Percentiles rank a stretch among this genome's conserved stretches.
Evolutionary conservation across 1,284 basidiomycete species (phyloP).

Genomic region (Phlebopus sp.): DNA sequence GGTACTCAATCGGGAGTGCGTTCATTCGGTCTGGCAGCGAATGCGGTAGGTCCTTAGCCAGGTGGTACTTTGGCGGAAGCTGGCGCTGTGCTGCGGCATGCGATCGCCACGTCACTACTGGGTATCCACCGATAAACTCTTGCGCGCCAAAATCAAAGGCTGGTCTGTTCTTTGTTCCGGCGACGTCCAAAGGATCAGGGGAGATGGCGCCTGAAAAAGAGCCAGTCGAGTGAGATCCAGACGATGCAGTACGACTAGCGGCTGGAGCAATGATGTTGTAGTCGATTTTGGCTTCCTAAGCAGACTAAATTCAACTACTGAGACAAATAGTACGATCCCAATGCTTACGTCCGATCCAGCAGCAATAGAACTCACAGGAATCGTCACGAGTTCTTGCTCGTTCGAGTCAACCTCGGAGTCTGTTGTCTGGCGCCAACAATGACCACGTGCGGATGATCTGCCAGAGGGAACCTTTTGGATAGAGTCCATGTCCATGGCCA

Average conservation of each 20-base stretch:
- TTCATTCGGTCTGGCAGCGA: constrained; percentile 54
- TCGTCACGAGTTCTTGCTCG: constrained; percentile 14
- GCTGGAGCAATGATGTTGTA: neutral
- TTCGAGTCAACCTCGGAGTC: constrained; percentile 15
- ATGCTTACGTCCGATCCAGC: constrained; percentile 14
- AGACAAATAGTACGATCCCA: neutral
- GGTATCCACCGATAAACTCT: constrained; percentile 8
- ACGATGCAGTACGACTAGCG: constrained; percentile 17
- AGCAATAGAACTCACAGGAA: constrained; percentile 6
- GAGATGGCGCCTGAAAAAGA: neutral
- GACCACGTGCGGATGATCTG: neutral
- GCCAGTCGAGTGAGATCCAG: constrained; percentile 5
- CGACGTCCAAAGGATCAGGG: neutral
- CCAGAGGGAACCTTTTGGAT: neutral
- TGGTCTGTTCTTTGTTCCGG: neutral
- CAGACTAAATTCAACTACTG: constrained; percentile 6
- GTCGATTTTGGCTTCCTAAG: constrained; percentile 8
- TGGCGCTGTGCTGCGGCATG: constrained; percentile 16
- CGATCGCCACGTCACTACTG: constrained; percentile 27
- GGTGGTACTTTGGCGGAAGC: constrained; percentile 31
- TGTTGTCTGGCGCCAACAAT: neutral
- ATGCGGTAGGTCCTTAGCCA: constrained; percentile 45
- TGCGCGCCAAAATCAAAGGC: neutral
- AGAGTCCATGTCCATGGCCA: neutral
- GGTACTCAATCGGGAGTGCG: constrained; percentile 33